Evolutionary conservation across 306 rosid genomes (phyloP).

Genomic region (Dryas drummondii): DNA sequence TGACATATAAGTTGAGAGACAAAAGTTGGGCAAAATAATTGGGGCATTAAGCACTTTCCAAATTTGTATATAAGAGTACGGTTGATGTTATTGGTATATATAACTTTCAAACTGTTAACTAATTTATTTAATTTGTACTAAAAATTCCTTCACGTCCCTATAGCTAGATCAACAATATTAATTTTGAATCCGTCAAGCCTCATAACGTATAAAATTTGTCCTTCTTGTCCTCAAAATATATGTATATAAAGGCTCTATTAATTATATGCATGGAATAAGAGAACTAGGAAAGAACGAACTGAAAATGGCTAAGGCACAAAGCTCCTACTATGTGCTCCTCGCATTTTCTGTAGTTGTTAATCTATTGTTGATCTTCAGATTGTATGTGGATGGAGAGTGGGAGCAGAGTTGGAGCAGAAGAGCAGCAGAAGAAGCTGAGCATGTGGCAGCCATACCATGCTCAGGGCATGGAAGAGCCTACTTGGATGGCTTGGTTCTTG

Average conservation of each 20-base stretch:
- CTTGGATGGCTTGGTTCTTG: constrained; percentile 46
- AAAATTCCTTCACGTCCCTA: too few relatives aligned
- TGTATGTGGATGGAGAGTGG: constrained; percentile 16
- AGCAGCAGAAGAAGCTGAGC: constrained; percentile 50
- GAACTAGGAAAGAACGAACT: neutral
- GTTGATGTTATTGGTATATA: too few relatives aligned
- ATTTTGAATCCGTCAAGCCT: neutral
- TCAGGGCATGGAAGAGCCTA: constrained; percentile 63
- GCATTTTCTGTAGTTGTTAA: constrained; percentile 24
- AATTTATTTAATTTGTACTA: neutral
- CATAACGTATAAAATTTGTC: neutral
- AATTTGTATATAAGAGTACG: too few relatives aligned
- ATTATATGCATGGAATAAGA: neutral
- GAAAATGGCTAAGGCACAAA: constrained; percentile 15
- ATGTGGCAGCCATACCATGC: constrained; percentile 43
- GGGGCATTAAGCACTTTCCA: too few relatives aligned
- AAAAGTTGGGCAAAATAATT: too few relatives aligned
- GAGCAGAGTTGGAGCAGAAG: constrained; percentile 36
- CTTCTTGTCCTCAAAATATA: too few relatives aligned
- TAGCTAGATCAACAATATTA: too few relatives aligned
- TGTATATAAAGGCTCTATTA: neutral
- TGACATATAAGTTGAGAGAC: too few relatives aligned
- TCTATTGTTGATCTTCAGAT: constrained; percentile 6
- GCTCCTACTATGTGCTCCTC: neutral
- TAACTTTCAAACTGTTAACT: neutral